Base-by-base conservation (phyloP, 352 stramenopile species). In the Peronospora farinosa region DNA sequence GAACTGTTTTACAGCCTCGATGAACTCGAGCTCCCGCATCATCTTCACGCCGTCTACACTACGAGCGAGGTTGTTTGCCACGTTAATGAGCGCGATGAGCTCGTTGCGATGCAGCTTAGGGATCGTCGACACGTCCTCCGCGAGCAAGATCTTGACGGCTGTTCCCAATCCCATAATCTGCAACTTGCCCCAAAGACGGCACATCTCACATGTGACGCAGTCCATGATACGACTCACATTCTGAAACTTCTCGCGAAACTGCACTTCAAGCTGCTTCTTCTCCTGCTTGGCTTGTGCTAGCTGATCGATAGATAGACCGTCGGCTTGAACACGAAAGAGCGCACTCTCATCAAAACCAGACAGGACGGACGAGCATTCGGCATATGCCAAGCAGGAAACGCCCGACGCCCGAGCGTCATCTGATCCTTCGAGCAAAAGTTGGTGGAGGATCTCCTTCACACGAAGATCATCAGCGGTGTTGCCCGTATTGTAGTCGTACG, bases 151-250 rank as follows among this genome's bases (percentile, higher is more conserved):
- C 69, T 98, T 98, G 43, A 99, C 84, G 17, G 95, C 94, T 6
- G 95, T 97, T 23, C 96, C 96, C 42, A 98, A 80, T 31, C 96
- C 96, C 62, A 98, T 78, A 43, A 97, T 97, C 54, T 98, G 89
- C 46, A 99, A 73, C 72, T 98, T 99, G 12, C 96, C 96, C 82
- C 97, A 98, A 2, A 99, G 72, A 8, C 96, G 96, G 69, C 96
- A 99, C 65, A 98, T 98, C 54, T 99, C 95, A 69, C 96, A 99
- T 42, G 95, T 96, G 28, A 99, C 96, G 67, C 96, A 99, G 73
- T 99, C 95, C 72, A 99, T 95, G 65, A 99, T 98, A 44, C 82
- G 86, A 16, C 75, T 96, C 48, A 99, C 92, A 69, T 99, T 99
- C 53, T 98, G 89, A 71, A 99, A 99, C 49, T 97, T 97, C 40